Evolutionary conservation across 225 moss, liverwort and hornwort genomes (phyloP), one percentile per base, ranked within the genome.

Genomic region (Physcomitrellopsis africana): DNA sequence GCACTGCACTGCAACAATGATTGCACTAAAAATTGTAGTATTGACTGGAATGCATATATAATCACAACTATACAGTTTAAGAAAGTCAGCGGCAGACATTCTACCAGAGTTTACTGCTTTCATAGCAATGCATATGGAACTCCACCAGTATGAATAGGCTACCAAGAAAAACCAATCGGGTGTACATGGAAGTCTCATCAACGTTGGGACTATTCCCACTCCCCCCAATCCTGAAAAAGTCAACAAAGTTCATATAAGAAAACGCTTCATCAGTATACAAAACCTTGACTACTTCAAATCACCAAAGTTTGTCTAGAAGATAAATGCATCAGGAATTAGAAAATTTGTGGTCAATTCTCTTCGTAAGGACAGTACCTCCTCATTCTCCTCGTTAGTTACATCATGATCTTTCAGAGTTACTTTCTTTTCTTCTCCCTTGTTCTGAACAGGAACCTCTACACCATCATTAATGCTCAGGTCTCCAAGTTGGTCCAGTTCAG

Each of bases 11-110:
- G 52, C 57, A 76, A 72, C 29, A 76, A 76, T 45, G 72, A 80
- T 63, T 81, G 74, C 67, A 81, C 78, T 78, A 84, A 81, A 80
- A 84, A 78, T 84, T 67, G 69, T 74, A 81, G 77, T 74, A 77
- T 84, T 84, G 44, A 84, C 81, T 81, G 77, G 65, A 69, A 80
- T 81, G 67, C 78, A 84, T 77, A 69, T 75, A 77, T 72, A 74
- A 80, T 80, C 80, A 83, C 86, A 83, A 44, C 83, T 82, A 80
- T 84, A 84, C 84, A 84, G 81, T 75, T 84, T 74, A 63, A 77
- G 81, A 82, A 85, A 79, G 76, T 76, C 76, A 60, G 60, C 53
- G 13, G 69, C 70, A 76, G 76, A 69, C 67, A 68, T 76, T 79
- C 85, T 76, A 72, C 43, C 79, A 82, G 68, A 75, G 68, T 78